These are phyloP conservation scores for Phytophthora tubulina DNA, from an alignment of 352 stramenopile genomes.

Conservation along the genomic window DNA sequence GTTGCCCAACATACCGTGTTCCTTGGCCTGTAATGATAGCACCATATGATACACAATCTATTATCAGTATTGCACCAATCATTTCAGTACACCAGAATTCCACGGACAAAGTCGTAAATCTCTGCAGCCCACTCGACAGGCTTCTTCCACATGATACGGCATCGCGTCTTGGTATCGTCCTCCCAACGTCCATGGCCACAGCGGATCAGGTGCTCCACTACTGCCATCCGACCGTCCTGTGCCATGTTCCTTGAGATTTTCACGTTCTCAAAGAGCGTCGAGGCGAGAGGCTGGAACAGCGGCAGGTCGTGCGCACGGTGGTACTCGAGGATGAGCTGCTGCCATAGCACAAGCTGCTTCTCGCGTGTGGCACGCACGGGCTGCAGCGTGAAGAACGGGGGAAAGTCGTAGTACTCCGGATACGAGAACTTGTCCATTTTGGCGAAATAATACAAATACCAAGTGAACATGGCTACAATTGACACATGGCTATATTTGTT, in stretches of 20 bases:
- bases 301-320: constrained; percentile 78
- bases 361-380: constrained; percentile 84
- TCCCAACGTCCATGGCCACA: constrained; percentile 85
- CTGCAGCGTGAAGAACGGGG: constrained; percentile 90
- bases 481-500: no score
- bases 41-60: background rate
- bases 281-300: constrained; percentile 75
- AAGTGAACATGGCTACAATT: background rate
- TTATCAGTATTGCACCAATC: constrained; percentile 4
- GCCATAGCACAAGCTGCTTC: constrained; percentile 90
- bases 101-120: constrained; percentile 87
- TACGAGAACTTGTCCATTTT: constrained; percentile 83
- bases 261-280: constrained; percentile 82
- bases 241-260: constrained; percentile 89
- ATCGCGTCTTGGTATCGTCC: constrained; percentile 82
- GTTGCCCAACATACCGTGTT: constrained; percentile 81
- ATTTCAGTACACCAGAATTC: constrained; percentile 28
- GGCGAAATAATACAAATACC: constrained; percentile 5
- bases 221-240: constrained; percentile 65
- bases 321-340: constrained; percentile 88
- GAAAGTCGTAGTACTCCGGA: constrained; percentile 90
- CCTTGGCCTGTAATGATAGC: constrained; percentile 59
- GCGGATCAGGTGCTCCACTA: constrained; percentile 81
- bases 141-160: constrained; percentile 90
- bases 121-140: constrained; percentile 82